Evolutionary conservation across 164 flowering plant genomes (phyloP).

Genomic region (Vitis amurensis): DNA sequence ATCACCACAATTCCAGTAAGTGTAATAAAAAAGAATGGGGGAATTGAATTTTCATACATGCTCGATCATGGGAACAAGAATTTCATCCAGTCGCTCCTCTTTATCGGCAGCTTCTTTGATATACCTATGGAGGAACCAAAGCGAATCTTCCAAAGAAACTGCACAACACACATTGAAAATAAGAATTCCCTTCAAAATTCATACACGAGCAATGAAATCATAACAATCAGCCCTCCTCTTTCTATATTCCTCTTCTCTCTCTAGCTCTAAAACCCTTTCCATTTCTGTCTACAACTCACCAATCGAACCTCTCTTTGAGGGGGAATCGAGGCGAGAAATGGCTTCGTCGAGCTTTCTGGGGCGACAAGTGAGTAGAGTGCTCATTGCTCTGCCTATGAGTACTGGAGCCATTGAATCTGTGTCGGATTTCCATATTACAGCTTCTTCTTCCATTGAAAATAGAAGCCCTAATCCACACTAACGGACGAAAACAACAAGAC

Average conservation of each 20-base stretch:
- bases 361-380: constrained; percentile 51
- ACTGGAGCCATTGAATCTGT: constrained; percentile 40
- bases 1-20: background rate
- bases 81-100: constrained; percentile 43
- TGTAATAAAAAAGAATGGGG: no score
- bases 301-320: constrained; percentile 24
- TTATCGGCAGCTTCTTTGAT: constrained; percentile 50
- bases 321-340: constrained; percentile 44
- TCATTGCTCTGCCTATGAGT: constrained; percentile 53
- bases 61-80: constrained; percentile 66
- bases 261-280: background rate
- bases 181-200: background rate
- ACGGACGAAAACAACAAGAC: no score
- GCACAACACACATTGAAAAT: background rate
- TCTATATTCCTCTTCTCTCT: background rate
- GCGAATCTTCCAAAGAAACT: constrained; percentile 65
- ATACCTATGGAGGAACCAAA: constrained; percentile 53
- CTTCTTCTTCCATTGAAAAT: constrained; percentile 13
- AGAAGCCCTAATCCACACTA: no score
- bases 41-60: constrained; percentile 28
- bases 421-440: constrained; percentile 21
- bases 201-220: background rate
- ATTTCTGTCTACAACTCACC: constrained; percentile 19
- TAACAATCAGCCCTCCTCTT: background rate
- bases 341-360: constrained; percentile 56